Base-by-base conservation (phyloP, 2,329 filamentous ascomycete genomes). In the Neonectria neomacrospora region DNA sequence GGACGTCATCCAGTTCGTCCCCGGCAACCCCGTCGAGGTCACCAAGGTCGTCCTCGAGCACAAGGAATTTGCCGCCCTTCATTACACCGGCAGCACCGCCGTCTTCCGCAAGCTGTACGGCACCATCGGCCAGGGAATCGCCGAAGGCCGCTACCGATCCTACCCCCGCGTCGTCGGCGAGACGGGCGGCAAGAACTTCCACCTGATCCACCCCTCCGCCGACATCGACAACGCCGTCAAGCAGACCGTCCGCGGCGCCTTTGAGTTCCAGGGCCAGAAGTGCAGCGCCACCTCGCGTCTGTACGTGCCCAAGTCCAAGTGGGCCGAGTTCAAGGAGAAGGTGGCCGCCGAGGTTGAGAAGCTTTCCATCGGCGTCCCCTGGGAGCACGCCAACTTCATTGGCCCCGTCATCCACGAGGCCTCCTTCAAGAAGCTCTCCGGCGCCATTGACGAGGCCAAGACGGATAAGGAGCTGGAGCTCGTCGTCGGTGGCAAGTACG, bases 161-260 rank as follows among this genome's bases (percentile, higher is more conserved):
- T 98, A 97, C 80, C 94, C 93, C 48, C 90, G 93, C 71, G 91
- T 97, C 67, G 92, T 97, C 5, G 93, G 93, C 64, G 93, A 97
- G 84, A 97, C 93, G 28, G 93, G 93, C 64, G 93, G 93, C 77
- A 97, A 97, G 88, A 97, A 97, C 84, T 97, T 94, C 85, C 93
- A 96, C 79, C 80, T 97, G 55, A 80, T 97, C 32, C 93, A 97
- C 82, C 82, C 84, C 48, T 90, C 88, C 3, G 93, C 93, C 41
- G 91, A 96, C 71, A 80, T 96, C 53, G 82, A 88, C 64, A 96
- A 95, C 74, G 93, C 93, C 11, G 92, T 87, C 34, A 85, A 92
- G 68, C 91, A 96, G 78, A 96, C 92, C 5, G 87, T 97, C 32
- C 91, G 94, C 59, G 93, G 92, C 51, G 93, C 93, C 2, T 97